phyloP scores from a whole-genome alignment of 129 eudicot genomes.

The Flaveria ramosissima region DNA sequence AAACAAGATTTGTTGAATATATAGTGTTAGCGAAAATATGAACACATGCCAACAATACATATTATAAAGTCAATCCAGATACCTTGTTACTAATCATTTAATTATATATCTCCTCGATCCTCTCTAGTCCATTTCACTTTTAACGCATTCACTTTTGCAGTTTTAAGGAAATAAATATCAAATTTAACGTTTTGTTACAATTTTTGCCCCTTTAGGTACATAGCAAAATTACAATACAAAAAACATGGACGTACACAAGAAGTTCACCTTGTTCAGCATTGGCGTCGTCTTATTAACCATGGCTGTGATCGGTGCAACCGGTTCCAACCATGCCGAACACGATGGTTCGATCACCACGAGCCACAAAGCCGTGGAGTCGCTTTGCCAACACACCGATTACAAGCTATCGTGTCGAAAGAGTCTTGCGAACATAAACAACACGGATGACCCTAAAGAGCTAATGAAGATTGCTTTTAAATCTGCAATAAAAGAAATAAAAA shows the following conservation, averaged over 20 bases:
- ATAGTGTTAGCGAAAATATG: no score
- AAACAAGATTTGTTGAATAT: no score
- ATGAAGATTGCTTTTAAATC: slow-evolving; percentile 47
- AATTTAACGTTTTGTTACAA: no score
- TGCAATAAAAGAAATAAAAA: slow-evolving; percentile 34
- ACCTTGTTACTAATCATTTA: no score
- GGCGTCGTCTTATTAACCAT: slow-evolving; percentile 54
- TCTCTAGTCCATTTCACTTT: no score
- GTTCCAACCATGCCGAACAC: neutral
- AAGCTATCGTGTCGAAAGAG: slow-evolving; percentile 50
- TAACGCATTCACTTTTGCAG: no score
- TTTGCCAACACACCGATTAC: slow-evolving; percentile 67
- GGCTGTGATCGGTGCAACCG: slow-evolving; percentile 39
- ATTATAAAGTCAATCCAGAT: no score
- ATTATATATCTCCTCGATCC: no score
- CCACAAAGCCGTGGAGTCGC: slow-evolving; percentile 48
- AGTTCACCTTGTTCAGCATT: slow-evolving; percentile 28
- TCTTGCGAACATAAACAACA: slow-evolving; percentile 37
- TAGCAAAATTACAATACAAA: neutral
- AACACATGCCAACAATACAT: no score
- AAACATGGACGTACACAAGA: slow-evolving; percentile 38
- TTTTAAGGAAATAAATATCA: no score
- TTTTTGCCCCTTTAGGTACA: slow-evolving; percentile 6
- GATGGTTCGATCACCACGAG: slow-evolving; percentile 22
- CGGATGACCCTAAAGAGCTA: slow-evolving; percentile 56